A percentile compares a stretch with the other conserved stretches of the same genome.
These are phyloP conservation scores for Monosporascus cannonballus DNA, from an alignment of 2,329 filamentous ascomycete species.

Conservation along the genomic window DNA sequence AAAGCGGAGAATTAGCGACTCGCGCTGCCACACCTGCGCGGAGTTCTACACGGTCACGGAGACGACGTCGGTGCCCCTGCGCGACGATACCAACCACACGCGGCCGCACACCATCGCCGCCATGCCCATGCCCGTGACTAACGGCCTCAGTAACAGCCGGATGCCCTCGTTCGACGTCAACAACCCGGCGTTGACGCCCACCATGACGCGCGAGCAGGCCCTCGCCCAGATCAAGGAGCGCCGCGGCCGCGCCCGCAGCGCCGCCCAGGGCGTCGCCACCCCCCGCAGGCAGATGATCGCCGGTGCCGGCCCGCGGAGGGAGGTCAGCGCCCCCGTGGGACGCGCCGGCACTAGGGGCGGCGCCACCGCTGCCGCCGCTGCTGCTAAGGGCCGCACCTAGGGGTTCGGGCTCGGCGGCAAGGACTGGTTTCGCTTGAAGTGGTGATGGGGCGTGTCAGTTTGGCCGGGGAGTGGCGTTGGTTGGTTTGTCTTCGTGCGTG, in stretches of 20 bases:
- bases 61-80: conserved; percentile 47
- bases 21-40: conserved; percentile 40
- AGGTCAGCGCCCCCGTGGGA: no score
- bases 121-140: conserved; percentile 17
- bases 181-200: conserved; percentile 56
- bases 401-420: no score
- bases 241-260: conserved; percentile 63
- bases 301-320: no score
- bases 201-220: conserved; percentile 67
- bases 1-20: conserved; percentile 1
- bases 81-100: conserved; percentile 33
- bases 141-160: conserved; percentile 8
- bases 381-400: no score
- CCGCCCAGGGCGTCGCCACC: conserved; percentile 56
- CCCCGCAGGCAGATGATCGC: no score
- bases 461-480: no score
- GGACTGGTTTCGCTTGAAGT: no score
- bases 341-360: no score
- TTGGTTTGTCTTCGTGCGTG: no score
- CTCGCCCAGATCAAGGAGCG: conserved; percentile 70
- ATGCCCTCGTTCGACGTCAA: conserved; percentile 44
- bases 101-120: conserved; percentile 16
- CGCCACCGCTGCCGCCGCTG: no score
- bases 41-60: conserved; percentile 42
- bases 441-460: no score